Conservation (phyloP, 352 stramenopile genomes). For the Thraustotheca clavata region DNA sequence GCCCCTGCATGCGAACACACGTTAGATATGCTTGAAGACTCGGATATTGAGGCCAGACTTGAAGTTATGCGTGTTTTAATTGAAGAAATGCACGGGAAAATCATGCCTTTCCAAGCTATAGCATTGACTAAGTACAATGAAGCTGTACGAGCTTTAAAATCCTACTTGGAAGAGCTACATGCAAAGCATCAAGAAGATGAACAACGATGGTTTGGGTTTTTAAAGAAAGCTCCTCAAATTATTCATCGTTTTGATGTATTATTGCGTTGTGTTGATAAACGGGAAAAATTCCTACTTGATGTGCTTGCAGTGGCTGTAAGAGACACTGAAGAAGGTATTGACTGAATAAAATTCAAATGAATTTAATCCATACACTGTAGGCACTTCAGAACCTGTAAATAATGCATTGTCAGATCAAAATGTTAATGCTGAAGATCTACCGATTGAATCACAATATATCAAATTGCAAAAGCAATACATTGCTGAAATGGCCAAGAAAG, state of each 20-base stretch:
- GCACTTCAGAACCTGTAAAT: not conserved
- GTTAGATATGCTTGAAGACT: not conserved
- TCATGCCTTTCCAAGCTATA: not conserved
- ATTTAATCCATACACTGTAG: not conserved
- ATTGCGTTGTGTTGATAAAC: not conserved
- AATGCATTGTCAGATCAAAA: not conserved
- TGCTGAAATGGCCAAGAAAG: not conserved
- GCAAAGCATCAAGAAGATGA: not conserved
- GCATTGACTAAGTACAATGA: not conserved
- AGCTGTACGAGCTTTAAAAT: not conserved
- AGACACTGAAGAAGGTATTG: no score
- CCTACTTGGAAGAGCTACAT: slow-evolving; percentile 2
- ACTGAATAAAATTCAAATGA: no score
- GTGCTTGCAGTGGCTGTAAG: not conserved
- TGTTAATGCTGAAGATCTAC: slow-evolving; percentile 3
- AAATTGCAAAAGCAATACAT: slow-evolving; percentile 15
- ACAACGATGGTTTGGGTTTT: slow-evolving; percentile 1
- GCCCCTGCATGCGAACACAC: not conserved
- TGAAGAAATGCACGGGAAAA: not conserved
- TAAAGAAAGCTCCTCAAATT: not conserved
- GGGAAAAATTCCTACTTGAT: not conserved
- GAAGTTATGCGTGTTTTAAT: not conserved
- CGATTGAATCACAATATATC: slow-evolving; percentile 16
- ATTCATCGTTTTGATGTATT: not conserved
- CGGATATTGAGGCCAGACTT: not conserved